Percentiles rank a stretch among this genome's conserved stretches.
Evolutionary conservation across 192 early-diverging fungal genomes (phyloP).

Genomic region (Phycomyces nitens): DNA sequence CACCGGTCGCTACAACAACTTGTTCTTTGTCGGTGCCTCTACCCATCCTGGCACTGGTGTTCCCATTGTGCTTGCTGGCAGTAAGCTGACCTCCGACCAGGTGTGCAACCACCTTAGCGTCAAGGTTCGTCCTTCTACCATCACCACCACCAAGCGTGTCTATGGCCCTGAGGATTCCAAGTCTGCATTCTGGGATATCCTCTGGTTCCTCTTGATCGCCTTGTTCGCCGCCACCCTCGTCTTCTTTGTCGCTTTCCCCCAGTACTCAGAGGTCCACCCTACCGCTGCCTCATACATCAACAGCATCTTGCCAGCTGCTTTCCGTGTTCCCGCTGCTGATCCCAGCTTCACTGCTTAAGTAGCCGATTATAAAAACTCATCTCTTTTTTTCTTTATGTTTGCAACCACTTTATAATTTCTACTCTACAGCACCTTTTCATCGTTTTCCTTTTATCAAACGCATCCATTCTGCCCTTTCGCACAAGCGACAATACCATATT

Average conservation of each 20-base stretch:
- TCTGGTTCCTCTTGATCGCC: background rate
- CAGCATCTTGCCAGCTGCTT: background rate
- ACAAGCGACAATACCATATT: no score
- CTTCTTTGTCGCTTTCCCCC: conserved; percentile 6
- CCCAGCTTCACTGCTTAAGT: no score
- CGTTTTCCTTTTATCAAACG: no score
- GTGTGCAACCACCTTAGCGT: conserved; percentile 32
- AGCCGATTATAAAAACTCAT: no score
- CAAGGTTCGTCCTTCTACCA: conserved; percentile 5
- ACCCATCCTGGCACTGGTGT: conserved; percentile 63
- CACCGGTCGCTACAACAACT: conserved; percentile 40
- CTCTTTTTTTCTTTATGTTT: conserved; percentile 10
- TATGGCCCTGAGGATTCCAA: background rate
- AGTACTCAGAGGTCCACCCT: background rate
- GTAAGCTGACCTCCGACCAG: conserved; percentile 45
- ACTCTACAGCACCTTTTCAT: no score
- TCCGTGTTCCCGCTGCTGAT: background rate
- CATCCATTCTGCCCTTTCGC: no score
- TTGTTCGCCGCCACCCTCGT: conserved; percentile 10
- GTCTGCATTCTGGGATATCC: background rate
- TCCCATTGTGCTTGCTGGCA: conserved; percentile 53
- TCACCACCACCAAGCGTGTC: background rate
- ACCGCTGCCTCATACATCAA: conserved; percentile 31
- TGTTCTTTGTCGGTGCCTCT: conserved; percentile 60
- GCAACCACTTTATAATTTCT: background rate